Evolutionary conservation across 352 stramenopile species (phyloP), one percentile per base, ranked within the genome.

Genomic region (Globisporangium paddicum): DNA sequence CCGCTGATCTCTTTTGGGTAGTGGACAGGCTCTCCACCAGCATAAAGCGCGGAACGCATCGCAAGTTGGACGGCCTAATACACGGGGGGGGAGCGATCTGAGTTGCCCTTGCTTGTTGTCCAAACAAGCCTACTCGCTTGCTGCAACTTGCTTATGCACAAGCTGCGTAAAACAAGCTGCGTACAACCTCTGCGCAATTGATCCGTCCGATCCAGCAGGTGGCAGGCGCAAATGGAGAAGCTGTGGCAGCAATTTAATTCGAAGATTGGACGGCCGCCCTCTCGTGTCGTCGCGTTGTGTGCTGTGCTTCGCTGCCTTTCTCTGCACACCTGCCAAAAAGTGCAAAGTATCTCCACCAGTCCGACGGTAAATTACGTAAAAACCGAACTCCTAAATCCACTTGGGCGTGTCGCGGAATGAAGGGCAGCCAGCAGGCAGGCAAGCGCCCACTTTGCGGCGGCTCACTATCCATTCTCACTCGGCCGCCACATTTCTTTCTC

Each of bases 1-100:
- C 23, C 10, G 8, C 45, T 50, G 44, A 19, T 19, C 44, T 13
- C 26, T 48, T 48, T 26, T 11, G 19, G 44, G 18, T 40, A 40
- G 35, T 38, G 35, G 47, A 50, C 34, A 35, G 41, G 47, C 47
- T 41, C 26, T 26, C 47, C n/a, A 5, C 47, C 57, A 63, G 57
- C 46, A 52, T 16, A 38, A 63, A 63, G 46, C 50, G 47, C 32
- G 47, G 56, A 63, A 63, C 56, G 26, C 32, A 63, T 44, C 38
- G 38, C 38, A 44, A 44, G 38, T 44, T 44, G 18, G 38, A 44
- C 28, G 28, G 28, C 3, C 28, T 3, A 32, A n/a, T n/a, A n/a
- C n/a, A n/a, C n/a, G n/a, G n/a, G n/a, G n/a, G n/a, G n/a, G n/a
- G n/a, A n/a, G n/a, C n/a, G n/a, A n/a, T 42, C 37, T 42, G 37